Evolutionary conservation across 2,329 filamentous ascomycete species (phyloP), one percentile per base, ranked within the genome.

Genomic region (Teratosphaeria gauchensis): DNA sequence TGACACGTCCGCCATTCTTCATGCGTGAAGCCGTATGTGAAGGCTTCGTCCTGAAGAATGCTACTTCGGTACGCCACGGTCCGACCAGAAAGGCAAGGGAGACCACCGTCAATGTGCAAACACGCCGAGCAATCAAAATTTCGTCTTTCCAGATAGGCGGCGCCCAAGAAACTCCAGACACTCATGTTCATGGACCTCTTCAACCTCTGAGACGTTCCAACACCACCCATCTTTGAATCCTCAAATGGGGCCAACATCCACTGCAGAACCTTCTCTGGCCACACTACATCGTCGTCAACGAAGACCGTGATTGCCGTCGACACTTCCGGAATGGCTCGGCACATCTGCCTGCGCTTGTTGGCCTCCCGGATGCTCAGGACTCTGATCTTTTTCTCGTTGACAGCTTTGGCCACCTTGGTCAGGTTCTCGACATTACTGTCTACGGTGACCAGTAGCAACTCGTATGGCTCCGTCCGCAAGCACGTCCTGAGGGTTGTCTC

Each of bases 51-150:
- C 67, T 90, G 86, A 30, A 97, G 79, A 63, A 97, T 96, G 70
- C 88, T 84, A 9, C 90, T 90, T 54, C 90, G 87, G 76, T 97
- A 96, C 52, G 91, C 92, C 56, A 92, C 92, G 16, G 92, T 96
- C 51, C 92, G 87, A 59, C 92, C 92, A 53, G 92, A 96, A 79
- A 97, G 90, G 78, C 92, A 97, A 11, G 92, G 95, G n/a, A 95
- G 88, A 48, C 92, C 92, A 60, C 92, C 92, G 71, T 97, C 92
- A 56, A 96, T 88, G 76, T 92, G 89, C 73, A 95, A 92, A 57
- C 92, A 96, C 33, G 92, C 92, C 54, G 92, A 95, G 71, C 95
- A 96, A 74, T 97, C 92, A 72, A 96, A 97, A 75, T 96, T 97
- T 62, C 92, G 86, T 59, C 92, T 85, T 74, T 96, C 89, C 62